A percentile compares a stretch with the other conserved stretches of the same genome.
phyloP scores from a whole-genome alignment of 2,329 filamentous ascomycete species.

The Exophiala aquamarina region DNA sequence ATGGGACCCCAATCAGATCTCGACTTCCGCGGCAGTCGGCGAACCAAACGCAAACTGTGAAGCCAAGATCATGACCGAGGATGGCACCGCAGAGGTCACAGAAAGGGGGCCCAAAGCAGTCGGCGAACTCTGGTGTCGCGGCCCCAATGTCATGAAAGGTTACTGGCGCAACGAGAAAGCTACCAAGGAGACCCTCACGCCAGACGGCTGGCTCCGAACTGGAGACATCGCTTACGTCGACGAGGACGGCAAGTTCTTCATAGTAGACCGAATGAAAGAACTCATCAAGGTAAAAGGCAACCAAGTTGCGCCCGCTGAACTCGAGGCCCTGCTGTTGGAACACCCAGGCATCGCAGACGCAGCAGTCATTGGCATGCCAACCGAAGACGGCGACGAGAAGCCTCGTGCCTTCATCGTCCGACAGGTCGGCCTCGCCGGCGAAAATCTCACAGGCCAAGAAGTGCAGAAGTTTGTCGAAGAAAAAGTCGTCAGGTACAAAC shows the following conservation, averaged over 20 bases:
- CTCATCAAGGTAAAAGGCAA: conserved; percentile 57
- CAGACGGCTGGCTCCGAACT: conserved; percentile 59
- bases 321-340: conserved; percentile 46
- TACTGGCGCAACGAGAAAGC: conserved; percentile 60
- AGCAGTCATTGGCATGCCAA: conserved; percentile 48
- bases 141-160: conserved; percentile 58
- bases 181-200: conserved; percentile 51
- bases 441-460: conserved; percentile 39
- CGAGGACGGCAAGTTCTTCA: conserved; percentile 36
- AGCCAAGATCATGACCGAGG: conserved; percentile 62
- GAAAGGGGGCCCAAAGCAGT: conserved; percentile 13
- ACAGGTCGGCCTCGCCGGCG: conserved; percentile 10
- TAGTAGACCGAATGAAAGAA: conserved; percentile 72
- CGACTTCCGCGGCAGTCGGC: conserved; percentile 57
- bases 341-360: conserved; percentile 47
- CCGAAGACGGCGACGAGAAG: conserved; percentile 35
- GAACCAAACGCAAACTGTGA: conserved; percentile 68
- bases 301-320: conserved; percentile 50
- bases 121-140: conserved; percentile 53
- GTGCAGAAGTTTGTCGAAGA: conserved; percentile 31
- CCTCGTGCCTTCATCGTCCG: conserved; percentile 46
- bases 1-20: conserved; percentile 58
- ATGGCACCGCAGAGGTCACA: conserved; percentile 18
- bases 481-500: conserved; percentile 49
- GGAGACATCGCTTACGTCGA: conserved; percentile 57